Conservation (phyloP, 805 yeast genomes). For the Monosporozyma yasuniensis region DNA sequence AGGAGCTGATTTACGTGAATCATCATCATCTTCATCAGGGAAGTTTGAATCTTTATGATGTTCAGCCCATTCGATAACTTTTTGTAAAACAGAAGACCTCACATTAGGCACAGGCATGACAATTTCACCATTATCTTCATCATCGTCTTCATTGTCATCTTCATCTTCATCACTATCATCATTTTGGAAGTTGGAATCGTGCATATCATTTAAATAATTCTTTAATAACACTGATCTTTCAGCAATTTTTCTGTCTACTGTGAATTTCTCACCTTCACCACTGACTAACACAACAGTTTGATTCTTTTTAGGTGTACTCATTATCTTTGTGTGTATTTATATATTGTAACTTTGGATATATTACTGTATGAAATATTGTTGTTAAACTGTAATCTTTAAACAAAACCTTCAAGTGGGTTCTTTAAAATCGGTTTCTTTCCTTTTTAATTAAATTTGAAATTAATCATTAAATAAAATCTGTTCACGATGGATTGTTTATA, state of each 20-base stretch:
- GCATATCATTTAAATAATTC: conserved; percentile 75
- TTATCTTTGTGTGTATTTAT: neutral
- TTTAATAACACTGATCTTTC: conserved; percentile 79
- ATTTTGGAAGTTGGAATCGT: conserved; percentile 18
- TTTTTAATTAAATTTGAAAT: neutral
- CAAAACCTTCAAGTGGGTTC: neutral
- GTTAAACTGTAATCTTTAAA: no score
- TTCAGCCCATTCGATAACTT: conserved; percentile 94
- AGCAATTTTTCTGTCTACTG: conserved; percentile 73
- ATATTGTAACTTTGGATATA: no score
- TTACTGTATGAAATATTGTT: no score
- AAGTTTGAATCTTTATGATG: conserved; percentile 77
- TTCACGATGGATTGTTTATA: neutral
- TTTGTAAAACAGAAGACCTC: conserved; percentile 74
- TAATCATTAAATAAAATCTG: neutral
- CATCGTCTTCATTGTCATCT: conserved; percentile 33
- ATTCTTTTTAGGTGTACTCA: conserved; percentile 7
- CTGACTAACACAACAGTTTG: conserved; percentile 48
- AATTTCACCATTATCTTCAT: conserved; percentile 57
- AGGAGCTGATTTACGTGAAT: conserved; percentile 79
- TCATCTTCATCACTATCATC: conserved; percentile 33
- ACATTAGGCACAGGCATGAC: conserved; percentile 89
- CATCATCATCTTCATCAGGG: conserved; percentile 77
- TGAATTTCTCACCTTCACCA: conserved; percentile 72
- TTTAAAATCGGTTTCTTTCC: neutral